These are phyloP conservation scores for Alternaria dauci DNA, from an alignment of 2,329 filamentous ascomycete species.

Conservation along the genomic window DNA sequence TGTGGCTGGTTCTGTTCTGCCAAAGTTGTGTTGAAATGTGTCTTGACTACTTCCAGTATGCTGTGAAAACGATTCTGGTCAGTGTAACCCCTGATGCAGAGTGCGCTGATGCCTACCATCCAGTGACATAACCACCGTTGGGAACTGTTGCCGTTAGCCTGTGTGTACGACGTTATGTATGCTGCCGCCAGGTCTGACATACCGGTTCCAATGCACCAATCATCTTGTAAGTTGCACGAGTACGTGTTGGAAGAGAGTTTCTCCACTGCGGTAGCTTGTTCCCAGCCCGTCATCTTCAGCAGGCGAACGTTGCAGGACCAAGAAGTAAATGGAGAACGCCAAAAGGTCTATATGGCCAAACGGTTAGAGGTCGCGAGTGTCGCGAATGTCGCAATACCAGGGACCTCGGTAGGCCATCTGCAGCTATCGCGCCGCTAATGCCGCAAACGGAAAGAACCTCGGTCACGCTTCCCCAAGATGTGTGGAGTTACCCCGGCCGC, in stretches of 20 bases:
- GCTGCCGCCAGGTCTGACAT: constrained; percentile 22
- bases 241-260: constrained; percentile 66
- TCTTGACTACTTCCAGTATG: constrained; percentile 66
- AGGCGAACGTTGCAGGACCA: background rate
- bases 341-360: background rate
- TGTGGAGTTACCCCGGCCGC: constrained; percentile 25
- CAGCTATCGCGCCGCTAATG: constrained; percentile 19
- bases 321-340: background rate
- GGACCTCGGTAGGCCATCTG: constrained; percentile 30
- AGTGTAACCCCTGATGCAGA: background rate
- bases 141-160: constrained; percentile 61
- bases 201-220: constrained; percentile 74
- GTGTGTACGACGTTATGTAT: background rate
- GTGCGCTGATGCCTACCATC: constrained; percentile 39
- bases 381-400: constrained; percentile 3
- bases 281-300: constrained; percentile 51
- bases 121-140: constrained; percentile 74
- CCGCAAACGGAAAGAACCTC: constrained; percentile 31
- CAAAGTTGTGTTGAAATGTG: constrained; percentile 67
- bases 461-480: constrained; percentile 20
- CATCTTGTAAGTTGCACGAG: constrained; percentile 61
- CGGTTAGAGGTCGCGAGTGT: background rate
- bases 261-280: constrained; percentile 59
- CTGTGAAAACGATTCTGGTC: constrained; percentile 28
- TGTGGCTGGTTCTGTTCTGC: constrained; percentile 67